Conservation (phyloP, 345 rosid species). For the Populus alba region DNA sequence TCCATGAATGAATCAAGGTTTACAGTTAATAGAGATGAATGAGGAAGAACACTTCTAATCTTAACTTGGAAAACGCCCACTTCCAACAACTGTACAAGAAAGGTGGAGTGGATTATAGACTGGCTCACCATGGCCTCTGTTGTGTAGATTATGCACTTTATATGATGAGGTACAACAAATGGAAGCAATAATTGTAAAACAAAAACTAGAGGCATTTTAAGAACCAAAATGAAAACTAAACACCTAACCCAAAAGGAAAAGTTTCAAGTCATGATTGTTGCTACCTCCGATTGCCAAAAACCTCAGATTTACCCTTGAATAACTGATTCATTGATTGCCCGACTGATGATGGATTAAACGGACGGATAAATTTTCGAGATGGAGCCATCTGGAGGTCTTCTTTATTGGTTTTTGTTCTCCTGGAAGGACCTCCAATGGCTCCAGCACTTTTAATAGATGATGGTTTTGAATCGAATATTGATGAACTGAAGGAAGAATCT, state of each 20-base stretch:
- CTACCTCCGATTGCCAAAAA: constrained; percentile 46
- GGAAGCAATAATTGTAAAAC: neutral
- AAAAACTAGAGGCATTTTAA: constrained; percentile 3
- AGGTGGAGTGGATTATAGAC: constrained; percentile 23
- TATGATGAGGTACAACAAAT: constrained; percentile 25
- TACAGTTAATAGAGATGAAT: neutral
- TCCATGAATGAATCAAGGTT: neutral
- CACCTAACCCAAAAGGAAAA: constrained; percentile 8
- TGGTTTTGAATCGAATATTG: constrained; percentile 34
- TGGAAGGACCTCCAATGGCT: constrained; percentile 39
- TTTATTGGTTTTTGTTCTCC: constrained; percentile 39
- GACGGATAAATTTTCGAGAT: constrained; percentile 47
- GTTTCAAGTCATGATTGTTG: neutral
- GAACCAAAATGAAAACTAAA: neutral
- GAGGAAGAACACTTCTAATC: neutral
- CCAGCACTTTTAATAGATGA: constrained; percentile 37
- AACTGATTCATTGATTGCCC: constrained; percentile 53
- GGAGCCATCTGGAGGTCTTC: constrained; percentile 42
- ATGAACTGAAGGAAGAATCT: constrained; percentile 41
- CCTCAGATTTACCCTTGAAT: constrained; percentile 59
- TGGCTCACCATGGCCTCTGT: neutral
- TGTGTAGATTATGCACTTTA: constrained; percentile 17
- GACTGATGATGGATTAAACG: constrained; percentile 50
- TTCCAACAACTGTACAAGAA: constrained; percentile 23
- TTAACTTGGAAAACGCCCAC: neutral